Percentiles rank a stretch among this genome's conserved stretches.
Conservation (phyloP, 768 basidiomycete species). For the Symmetrospora coprosmae region DNA sequence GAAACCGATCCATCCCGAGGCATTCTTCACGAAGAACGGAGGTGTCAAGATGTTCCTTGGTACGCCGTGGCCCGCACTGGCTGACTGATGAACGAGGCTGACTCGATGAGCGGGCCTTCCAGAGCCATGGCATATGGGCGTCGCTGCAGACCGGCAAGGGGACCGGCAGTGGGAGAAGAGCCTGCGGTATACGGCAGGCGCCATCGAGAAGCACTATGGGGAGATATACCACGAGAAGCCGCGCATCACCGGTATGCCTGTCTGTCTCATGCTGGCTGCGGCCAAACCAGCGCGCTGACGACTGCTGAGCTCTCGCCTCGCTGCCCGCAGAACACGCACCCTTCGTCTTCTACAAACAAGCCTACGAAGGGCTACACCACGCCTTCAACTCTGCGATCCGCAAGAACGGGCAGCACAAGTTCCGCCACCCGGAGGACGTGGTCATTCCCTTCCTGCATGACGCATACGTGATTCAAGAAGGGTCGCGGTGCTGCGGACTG, state of each 20-base stretch:
- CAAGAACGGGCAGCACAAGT: not conserved
- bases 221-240: not conserved
- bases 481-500: not conserved
- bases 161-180: not conserved
- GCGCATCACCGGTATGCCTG: not conserved
- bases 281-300: not conserved
- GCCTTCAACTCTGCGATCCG: not conserved
- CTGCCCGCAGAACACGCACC: constrained; percentile 5
- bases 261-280: not conserved
- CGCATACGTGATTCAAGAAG: constrained; percentile 5
- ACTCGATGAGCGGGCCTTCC: not conserved
- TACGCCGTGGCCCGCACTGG: too few species aligned
- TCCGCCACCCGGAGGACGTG: not conserved
- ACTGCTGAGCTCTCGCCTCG: not conserved
- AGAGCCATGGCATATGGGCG: not conserved
- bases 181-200: not conserved
- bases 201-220: not conserved
- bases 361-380: constrained; percentile 4
- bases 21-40: too few species aligned
- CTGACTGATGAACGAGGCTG: too few species aligned
- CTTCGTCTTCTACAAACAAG: constrained; percentile 8
- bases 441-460: not conserved
- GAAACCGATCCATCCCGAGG: not conserved
- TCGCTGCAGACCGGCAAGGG: not conserved
- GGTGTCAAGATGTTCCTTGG: too few species aligned